phyloP scores from a whole-genome alignment of 306 rosid species.

The Pyrus pyrifolia region DNA sequence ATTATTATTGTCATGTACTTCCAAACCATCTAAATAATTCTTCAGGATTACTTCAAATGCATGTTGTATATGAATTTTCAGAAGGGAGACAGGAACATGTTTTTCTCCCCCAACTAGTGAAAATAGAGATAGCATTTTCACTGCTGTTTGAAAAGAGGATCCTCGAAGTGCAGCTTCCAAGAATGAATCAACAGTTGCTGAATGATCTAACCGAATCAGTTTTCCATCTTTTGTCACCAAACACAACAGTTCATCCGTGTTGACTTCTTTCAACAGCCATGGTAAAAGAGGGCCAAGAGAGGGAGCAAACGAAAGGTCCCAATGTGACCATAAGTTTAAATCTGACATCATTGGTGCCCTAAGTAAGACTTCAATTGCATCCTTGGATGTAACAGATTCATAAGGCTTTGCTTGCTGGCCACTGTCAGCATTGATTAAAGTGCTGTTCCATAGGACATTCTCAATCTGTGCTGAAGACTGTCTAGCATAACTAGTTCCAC shows the following conservation, averaged over 20 bases:
- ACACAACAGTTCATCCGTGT: constrained; percentile 57
- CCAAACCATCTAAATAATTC: constrained; percentile 41
- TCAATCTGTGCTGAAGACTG: constrained; percentile 36
- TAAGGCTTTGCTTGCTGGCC: constrained; percentile 19
- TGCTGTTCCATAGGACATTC: constrained; percentile 24
- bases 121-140: constrained; percentile 55
- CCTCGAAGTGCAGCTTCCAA: constrained; percentile 74
- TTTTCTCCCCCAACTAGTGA: constrained; percentile 71
- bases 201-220: constrained; percentile 67
- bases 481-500: constrained; percentile 24
- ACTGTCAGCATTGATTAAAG: constrained; percentile 18
- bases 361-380: constrained; percentile 57
- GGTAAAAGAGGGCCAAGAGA: constrained; percentile 68
- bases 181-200: constrained; percentile 71
- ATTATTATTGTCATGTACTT: constrained; percentile 23
- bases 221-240: constrained; percentile 77
- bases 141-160: constrained; percentile 72
- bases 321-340: constrained; percentile 85
- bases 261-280: constrained; percentile 69
- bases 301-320: constrained; percentile 82
- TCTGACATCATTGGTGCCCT: constrained; percentile 80
- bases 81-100: constrained; percentile 58
- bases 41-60: constrained; percentile 68
- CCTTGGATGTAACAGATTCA: constrained; percentile 40
- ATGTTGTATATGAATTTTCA: constrained; percentile 58